Evolutionary conservation across 1,284 basidiomycete species (phyloP).

Genomic region (Ceratobasidium sp.): DNA sequence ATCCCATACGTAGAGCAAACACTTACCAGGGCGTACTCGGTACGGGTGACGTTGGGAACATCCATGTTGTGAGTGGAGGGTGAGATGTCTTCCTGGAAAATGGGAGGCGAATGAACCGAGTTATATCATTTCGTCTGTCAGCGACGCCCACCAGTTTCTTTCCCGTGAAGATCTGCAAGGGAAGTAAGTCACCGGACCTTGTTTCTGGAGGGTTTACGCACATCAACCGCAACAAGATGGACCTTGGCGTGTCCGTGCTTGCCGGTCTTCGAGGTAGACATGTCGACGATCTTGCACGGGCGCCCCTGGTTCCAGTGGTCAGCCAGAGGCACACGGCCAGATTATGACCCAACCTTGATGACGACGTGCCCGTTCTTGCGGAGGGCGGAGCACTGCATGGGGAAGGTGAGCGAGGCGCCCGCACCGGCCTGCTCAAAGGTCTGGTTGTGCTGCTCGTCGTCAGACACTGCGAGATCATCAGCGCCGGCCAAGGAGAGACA

Average conservation of each 20-base stretch:
- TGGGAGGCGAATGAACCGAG: constrained; percentile 49
- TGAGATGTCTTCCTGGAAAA: constrained; percentile 91
- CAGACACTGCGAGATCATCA: constrained; percentile 67
- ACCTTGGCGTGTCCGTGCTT: constrained; percentile 99
- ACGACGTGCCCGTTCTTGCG: constrained; percentile 93
- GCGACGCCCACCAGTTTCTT: constrained; percentile 78
- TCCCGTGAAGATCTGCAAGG: constrained; percentile 87
- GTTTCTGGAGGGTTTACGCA: constrained; percentile 58
- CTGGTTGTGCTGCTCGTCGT: constrained; percentile 91
- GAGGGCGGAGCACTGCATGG: constrained; percentile 98
- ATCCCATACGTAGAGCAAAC: not conserved
- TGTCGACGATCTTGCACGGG: constrained; percentile 99
- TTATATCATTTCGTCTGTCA: not conserved
- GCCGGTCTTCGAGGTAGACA: constrained; percentile 99
- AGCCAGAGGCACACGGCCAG: constrained; percentile 40
- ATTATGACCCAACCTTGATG: constrained; percentile 77
- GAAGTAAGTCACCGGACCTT: constrained; percentile 20
- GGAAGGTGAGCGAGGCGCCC: constrained; percentile 89
- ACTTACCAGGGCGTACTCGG: constrained; percentile 91
- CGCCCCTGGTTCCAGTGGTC: constrained; percentile 65
- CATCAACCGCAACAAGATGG: constrained; percentile 96
- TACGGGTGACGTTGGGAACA: constrained; percentile 92
- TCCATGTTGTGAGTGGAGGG: constrained; percentile 99
- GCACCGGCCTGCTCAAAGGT: constrained; percentile 85
- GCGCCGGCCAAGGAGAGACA: not conserved